Evolutionary conservation across 305 asterid species (phyloP).

Genomic region (Fraxinus paxiana): DNA sequence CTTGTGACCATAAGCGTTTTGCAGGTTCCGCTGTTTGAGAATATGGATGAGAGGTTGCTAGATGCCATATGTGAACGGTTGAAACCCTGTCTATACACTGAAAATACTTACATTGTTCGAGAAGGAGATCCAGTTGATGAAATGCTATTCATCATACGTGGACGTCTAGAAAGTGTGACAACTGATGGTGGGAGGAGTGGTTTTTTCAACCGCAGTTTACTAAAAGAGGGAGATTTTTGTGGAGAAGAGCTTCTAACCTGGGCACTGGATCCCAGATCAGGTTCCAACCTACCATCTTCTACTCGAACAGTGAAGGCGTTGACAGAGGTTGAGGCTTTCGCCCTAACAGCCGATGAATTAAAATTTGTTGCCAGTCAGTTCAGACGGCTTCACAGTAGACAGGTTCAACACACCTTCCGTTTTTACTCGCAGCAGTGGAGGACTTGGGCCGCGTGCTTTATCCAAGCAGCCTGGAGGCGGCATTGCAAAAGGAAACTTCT

Average conservation of each 20-base stretch:
- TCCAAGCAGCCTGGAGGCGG: constrained; percentile 98
- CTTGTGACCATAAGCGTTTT: constrained; percentile 10
- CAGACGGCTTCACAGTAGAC: constrained; percentile 94
- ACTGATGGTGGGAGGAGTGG: constrained; percentile 99
- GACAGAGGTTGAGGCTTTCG: constrained; percentile 88
- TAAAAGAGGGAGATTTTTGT: constrained; percentile 90
- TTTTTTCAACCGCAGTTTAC: constrained; percentile 83
- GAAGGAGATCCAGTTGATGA: constrained; percentile 99
- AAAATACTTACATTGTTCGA: constrained; percentile 79
- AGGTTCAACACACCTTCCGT: constrained; percentile 98
- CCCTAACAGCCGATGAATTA: constrained; percentile 82
- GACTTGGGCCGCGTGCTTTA: constrained; percentile 98
- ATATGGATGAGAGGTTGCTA: constrained; percentile 94
- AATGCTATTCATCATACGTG: constrained; percentile 97
- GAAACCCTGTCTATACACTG: constrained; percentile 85
- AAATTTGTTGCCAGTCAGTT: constrained; percentile 95
- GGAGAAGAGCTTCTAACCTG: constrained; percentile 99
- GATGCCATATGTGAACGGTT: constrained; percentile 97
- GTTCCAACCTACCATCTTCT: constrained; percentile 86
- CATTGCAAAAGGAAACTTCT: constrained; percentile 70
- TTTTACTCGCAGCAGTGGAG: constrained; percentile 99
- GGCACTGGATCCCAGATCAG: constrained; percentile 95
- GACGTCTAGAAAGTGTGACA: constrained; percentile 95
- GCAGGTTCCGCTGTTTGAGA: constrained; percentile 98
- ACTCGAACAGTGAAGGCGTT: constrained; percentile 90